Percentiles rank a stretch among this genome's conserved stretches.
phyloP scores from a whole-genome alignment of 2,329 filamentous ascomycete species.

The Aspergillus tanneri region DNA sequence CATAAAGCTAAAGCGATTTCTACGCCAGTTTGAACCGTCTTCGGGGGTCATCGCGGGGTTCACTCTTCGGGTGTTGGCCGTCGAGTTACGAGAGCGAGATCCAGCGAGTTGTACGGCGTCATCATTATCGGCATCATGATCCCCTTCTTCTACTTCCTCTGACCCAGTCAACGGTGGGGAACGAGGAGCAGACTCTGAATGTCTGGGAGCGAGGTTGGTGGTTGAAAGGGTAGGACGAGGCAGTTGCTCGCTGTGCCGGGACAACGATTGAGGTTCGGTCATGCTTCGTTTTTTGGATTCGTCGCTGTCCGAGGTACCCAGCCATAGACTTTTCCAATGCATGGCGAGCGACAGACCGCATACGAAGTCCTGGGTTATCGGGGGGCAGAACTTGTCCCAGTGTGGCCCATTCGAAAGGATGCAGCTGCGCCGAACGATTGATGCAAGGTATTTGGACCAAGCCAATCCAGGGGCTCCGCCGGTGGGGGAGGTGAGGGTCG shows the following conservation, averaged over 20 bases:
- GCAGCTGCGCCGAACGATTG: conserved; percentile 7
- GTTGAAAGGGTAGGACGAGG: conserved; percentile 34
- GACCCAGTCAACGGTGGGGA: conserved; percentile 19
- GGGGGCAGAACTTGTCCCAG: conserved; percentile 2
- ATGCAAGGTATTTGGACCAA: background rate
- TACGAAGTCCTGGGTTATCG: conserved; percentile 20
- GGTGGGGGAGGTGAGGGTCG: background rate
- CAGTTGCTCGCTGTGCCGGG: conserved; percentile 40
- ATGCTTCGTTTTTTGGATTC: conserved; percentile 37
- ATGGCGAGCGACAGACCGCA: conserved; percentile 25
- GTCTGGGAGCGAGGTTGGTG: conserved; percentile 29
- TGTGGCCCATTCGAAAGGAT: conserved; percentile 22
- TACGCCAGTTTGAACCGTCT: conserved; percentile 29
- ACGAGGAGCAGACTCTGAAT: conserved; percentile 38
- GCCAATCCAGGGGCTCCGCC: background rate
- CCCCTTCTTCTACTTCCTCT: no score
- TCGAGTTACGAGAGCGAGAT: conserved; percentile 16
- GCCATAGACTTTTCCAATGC: conserved; percentile 43
- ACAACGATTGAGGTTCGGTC: conserved; percentile 28
- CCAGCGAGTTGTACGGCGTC: conserved; percentile 16
- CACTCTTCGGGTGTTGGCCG: conserved; percentile 18
- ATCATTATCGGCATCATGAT: conserved; percentile 13
- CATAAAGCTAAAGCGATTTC: conserved; percentile 64
- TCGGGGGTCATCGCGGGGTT: conserved; percentile 17
- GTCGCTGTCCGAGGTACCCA: conserved; percentile 34